Evolutionary conservation across 2,329 filamentous ascomycete genomes (phyloP), one percentile per base, ranked within the genome.

Genomic region (Neonectria magnoliae): DNA sequence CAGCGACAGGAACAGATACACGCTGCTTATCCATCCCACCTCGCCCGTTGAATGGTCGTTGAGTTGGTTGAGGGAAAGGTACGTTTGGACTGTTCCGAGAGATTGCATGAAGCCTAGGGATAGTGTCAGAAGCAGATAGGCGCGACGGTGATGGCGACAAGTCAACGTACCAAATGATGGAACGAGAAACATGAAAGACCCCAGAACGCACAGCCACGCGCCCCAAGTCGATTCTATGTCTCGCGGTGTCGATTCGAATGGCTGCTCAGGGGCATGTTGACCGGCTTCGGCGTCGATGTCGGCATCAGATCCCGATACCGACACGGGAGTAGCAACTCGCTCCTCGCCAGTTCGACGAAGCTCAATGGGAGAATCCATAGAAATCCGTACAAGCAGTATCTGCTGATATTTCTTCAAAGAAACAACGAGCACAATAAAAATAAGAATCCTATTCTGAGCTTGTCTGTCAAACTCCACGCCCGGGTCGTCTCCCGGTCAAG

Each of bases 11-110:
- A 83, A 84, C 5, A 81, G 78, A 36, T 83, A 80, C 4, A 84
- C 66, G 1, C 82, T 81, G 1, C 80, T 79, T 57, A 85, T 85
- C 83, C 83, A 86, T 20, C 83, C 83, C 0, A 86, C 77, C 44
- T 85, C 79, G 4, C 81, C 73, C 4, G 80, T 73, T 4, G 77
- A 78, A 64, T 83, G 83, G 8, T 69, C 64, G 0, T 76, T 71
- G 1, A 86, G 76, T 67, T 85, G 83, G 59, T 85, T 76, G 3
- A 73, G 74, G 36, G 78, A 78, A 27, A 84, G 78, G 53, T 85
- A 83, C 47, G 83, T 77, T 65, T 85, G 83, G 0, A 85, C 71
- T 1, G 82, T 80, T n/a, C 83, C 83, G 7, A 85, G 79, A 63
- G 72, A 80, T 52, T 81, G 78, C 76, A 84, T 83, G 52, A 85